Evolutionary conservation across 164 flowering plant species (phyloP).

Genomic region (Cinnamomum chago): DNA sequence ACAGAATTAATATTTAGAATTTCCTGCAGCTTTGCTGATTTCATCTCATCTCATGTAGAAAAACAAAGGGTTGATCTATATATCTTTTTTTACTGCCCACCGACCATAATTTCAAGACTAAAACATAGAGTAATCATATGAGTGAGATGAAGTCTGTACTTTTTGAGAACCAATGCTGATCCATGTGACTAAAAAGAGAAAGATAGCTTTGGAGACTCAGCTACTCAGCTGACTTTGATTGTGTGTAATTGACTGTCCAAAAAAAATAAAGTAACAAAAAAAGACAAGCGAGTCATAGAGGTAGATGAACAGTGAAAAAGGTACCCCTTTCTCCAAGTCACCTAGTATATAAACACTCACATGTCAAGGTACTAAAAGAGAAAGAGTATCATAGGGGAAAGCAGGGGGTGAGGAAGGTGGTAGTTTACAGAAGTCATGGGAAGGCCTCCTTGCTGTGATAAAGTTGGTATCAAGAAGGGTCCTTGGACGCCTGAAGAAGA

Average conservation of each 20-base stretch:
- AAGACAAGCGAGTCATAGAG: background rate
- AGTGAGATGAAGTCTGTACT: background rate
- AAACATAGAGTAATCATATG: background rate
- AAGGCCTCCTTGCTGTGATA: constrained; percentile 78
- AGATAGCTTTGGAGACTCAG: background rate
- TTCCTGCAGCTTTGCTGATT: no score
- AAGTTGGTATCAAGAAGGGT: constrained; percentile 88
- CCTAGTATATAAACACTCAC: constrained; percentile 33
- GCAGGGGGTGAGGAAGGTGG: constrained; percentile 1
- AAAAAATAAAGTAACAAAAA: background rate
- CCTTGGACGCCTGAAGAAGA: constrained; percentile 98
- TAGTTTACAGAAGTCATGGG: constrained; percentile 35
- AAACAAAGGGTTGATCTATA: no score
- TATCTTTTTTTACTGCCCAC: no score
- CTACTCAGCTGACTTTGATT: background rate
- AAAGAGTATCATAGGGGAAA: constrained; percentile 7
- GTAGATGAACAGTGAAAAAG: constrained; percentile 1
- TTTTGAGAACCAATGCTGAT: background rate
- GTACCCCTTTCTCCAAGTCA: constrained; percentile 4
- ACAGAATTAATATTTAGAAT: no score
- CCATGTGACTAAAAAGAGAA: background rate
- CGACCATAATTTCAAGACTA: background rate
- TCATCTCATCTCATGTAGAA: no score
- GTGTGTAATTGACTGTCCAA: background rate
- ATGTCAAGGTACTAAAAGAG: constrained; percentile 15